Evolutionary conservation across 2,329 filamentous ascomycete species (phyloP).

Genomic region (Trichoderma sp.): DNA sequence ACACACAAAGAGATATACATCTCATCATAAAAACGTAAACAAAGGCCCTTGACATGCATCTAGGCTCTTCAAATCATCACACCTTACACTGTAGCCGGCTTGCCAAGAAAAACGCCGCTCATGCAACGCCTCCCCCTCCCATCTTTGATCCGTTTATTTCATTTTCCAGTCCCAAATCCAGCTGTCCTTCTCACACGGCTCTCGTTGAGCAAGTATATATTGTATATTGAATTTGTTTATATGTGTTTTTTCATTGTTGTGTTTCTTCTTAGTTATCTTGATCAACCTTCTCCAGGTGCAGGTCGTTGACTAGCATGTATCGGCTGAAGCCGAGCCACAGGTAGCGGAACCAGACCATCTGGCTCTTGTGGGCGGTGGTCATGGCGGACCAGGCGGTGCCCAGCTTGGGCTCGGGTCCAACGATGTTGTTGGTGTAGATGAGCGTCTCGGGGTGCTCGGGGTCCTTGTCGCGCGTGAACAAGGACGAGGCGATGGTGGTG

Average conservation of each 20-base stretch:
- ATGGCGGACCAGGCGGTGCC: slow-evolving; percentile 75
- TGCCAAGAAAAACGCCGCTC: slow-evolving; percentile 16
- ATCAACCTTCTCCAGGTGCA: slow-evolving; percentile 53
- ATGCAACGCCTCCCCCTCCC: slow-evolving; percentile 14
- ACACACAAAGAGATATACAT: not conserved
- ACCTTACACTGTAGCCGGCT: not conserved
- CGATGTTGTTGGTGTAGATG: slow-evolving; percentile 69
- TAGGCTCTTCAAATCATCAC: not conserved
- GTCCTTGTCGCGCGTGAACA: slow-evolving; percentile 40
- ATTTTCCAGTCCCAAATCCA: not conserved
- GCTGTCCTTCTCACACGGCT: not conserved
- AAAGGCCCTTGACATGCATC: not conserved
- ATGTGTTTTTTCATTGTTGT: not conserved
- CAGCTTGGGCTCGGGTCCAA: slow-evolving; percentile 50
- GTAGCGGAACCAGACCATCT: slow-evolving; percentile 99
- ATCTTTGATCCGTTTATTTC: slow-evolving; percentile 3
- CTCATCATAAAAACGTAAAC: slow-evolving; percentile 17
- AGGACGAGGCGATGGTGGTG: slow-evolving; percentile 62
- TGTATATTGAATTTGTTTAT: not conserved
- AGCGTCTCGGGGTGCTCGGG: slow-evolving; percentile 53
- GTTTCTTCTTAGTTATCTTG: not conserved
- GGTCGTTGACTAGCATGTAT: slow-evolving; percentile 94
- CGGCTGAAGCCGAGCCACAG: slow-evolving; percentile 88
- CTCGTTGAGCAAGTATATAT: not conserved
- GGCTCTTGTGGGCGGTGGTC: slow-evolving; percentile 84